phyloP scores from a whole-genome alignment of 1,139 yeast genomes.

The Petasospora rhodanensis region DNA sequence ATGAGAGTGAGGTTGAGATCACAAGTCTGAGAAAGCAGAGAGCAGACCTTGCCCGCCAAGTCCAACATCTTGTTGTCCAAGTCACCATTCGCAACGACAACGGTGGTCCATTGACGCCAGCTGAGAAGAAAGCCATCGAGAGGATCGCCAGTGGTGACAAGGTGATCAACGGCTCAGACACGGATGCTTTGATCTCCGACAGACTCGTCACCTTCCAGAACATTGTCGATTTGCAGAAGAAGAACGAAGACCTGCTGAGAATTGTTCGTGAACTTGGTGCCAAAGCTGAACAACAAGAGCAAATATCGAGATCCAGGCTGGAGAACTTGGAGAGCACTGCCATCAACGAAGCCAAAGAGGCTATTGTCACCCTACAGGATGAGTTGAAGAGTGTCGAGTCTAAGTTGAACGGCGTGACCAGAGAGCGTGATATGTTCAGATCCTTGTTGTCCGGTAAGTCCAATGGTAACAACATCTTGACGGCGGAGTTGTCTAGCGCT shows the following conservation, averaged over 20 bases:
- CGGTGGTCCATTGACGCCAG: slow-evolving; percentile 51
- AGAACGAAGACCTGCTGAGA: slow-evolving; percentile 65
- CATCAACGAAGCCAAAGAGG: slow-evolving; percentile 70
- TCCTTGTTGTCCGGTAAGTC: slow-evolving; percentile 31
- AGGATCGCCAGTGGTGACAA: slow-evolving; percentile 30
- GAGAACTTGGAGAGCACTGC: slow-evolving; percentile 53
- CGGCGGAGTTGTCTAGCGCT: slow-evolving; percentile 19
- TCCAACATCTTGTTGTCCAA: slow-evolving; percentile 68
- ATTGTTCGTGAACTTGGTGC: slow-evolving; percentile 68
- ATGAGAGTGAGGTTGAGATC: slow-evolving; percentile 35
- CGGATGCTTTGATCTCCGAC: slow-evolving; percentile 67
- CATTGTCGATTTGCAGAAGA: slow-evolving; percentile 63
- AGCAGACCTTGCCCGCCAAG: slow-evolving; percentile 73
- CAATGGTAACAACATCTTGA: slow-evolving; percentile 14
- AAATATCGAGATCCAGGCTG: slow-evolving; percentile 36
- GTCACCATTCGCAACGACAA: slow-evolving; percentile 49
- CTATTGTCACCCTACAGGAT: slow-evolving; percentile 62
- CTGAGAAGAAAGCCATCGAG: slow-evolving; percentile 44
- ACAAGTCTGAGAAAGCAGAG: slow-evolving; percentile 50
- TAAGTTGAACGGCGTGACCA: slow-evolving; percentile 47
- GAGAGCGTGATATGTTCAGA: slow-evolving; percentile 67
- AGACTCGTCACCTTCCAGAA: slow-evolving; percentile 67
- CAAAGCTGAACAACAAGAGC: slow-evolving; percentile 56
- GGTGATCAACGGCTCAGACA: slow-evolving; percentile 47
- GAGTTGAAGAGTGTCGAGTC: slow-evolving; percentile 50